Conservation (phyloP, 129 eudicot species). For the Calendula officinalis region DNA sequence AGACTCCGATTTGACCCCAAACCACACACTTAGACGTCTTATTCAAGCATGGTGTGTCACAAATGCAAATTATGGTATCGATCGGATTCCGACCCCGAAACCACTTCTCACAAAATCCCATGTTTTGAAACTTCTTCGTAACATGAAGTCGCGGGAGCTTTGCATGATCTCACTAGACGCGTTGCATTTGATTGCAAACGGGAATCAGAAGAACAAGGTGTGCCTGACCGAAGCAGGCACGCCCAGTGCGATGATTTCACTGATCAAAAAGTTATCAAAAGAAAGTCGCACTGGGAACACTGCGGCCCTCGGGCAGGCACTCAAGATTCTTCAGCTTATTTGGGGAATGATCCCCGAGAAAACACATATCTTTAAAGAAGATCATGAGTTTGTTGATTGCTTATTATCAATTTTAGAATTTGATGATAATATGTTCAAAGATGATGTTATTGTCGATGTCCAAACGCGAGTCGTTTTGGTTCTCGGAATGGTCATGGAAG, state of each 20-base stretch:
- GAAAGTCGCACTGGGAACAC: slow-evolving; percentile 8
- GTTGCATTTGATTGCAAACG: slow-evolving; percentile 38
- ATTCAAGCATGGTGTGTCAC: slow-evolving; percentile 84
- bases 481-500: slow-evolving; percentile 30
- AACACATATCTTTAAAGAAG: slow-evolving; percentile 28
- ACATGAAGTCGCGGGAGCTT: slow-evolving; percentile 35
- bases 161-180: slow-evolving; percentile 31
- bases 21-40: slow-evolving; percentile 73
- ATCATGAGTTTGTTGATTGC: slow-evolving; percentile 42
- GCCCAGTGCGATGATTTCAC: slow-evolving; percentile 35
- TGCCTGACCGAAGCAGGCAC: slow-evolving; percentile 51
- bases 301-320: slow-evolving; percentile 40
- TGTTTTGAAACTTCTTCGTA: slow-evolving; percentile 47
- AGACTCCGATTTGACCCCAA: slow-evolving; percentile 68
- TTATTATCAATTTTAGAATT: slow-evolving; percentile 42
- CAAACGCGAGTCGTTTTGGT: slow-evolving; percentile 38
- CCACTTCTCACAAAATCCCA: slow-evolving; percentile 41
- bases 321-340: slow-evolving; percentile 43
- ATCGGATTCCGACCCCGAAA: slow-evolving; percentile 76
- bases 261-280: slow-evolving; percentile 30
- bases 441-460: slow-evolving; percentile 2
- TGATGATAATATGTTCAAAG: slow-evolving; percentile 11
- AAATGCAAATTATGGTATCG: slow-evolving; percentile 55
- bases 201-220: slow-evolving; percentile 40
- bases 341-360: slow-evolving; percentile 38